phyloP scores from a whole-genome alignment of 768 basidiomycete genomes.

The Daedaleopsis sinensis region DNA sequence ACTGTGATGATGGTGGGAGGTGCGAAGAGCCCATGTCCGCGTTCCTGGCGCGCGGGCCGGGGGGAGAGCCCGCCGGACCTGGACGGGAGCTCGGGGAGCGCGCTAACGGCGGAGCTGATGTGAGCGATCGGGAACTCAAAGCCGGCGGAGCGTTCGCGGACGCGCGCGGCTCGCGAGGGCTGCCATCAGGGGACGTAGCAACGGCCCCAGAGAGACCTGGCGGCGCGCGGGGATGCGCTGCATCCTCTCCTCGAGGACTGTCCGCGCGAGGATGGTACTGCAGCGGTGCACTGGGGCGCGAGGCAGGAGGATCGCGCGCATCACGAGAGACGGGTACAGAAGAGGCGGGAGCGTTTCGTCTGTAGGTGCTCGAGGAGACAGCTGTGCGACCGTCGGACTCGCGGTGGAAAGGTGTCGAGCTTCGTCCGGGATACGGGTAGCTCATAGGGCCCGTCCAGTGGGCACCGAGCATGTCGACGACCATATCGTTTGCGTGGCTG shows the following conservation, averaged over 20 bases:
- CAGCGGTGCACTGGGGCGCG: not conserved
- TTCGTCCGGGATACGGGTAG: constrained; percentile 2
- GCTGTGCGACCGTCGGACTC: constrained; percentile 17
- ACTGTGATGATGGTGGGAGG: not conserved
- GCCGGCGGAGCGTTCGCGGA: constrained; percentile 1
- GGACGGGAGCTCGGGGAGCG: constrained; percentile 13
- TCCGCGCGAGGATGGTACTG: constrained; percentile 2
- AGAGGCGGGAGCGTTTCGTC: constrained; percentile 1
- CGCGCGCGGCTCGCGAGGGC: constrained; percentile 1
- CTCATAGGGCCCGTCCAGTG: constrained; percentile 7
- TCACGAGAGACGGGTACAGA: constrained; percentile 1
- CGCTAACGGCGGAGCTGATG: constrained; percentile 7
- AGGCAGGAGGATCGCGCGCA: not conserved
- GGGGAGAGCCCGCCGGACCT: not conserved
- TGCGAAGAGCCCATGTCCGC: not conserved
- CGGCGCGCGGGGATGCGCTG: constrained; percentile 19
- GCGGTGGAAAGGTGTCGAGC: constrained; percentile 11
- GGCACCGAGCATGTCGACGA: constrained; percentile 21
- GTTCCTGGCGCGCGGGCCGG: constrained; percentile 3
- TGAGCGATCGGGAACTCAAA: not conserved
- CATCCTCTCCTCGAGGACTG: constrained; percentile 1
- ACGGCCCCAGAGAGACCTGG: constrained; percentile 17
- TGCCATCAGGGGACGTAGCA: constrained; percentile 19
- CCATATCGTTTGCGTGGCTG: constrained; percentile 15
- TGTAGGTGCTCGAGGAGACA: not conserved